A percentile compares a stretch with the other conserved stretches of the same genome.
Evolutionary conservation across 768 basidiomycete genomes (phyloP).

Genomic region (Rhodotorula taiwanensis): DNA sequence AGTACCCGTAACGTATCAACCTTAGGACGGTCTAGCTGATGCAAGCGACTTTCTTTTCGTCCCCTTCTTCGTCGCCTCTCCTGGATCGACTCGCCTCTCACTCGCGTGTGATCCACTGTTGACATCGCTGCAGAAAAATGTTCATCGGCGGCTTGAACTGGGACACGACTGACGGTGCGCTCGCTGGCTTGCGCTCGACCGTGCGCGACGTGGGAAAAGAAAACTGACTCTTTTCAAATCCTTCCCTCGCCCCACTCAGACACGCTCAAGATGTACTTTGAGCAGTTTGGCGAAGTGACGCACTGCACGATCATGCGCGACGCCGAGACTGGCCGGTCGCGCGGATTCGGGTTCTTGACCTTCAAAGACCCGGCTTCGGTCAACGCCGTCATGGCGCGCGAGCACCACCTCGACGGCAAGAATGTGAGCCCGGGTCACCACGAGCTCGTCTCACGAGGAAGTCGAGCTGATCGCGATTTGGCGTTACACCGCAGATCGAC

Average conservation of each 20-base stretch:
- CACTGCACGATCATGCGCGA: conserved; percentile 99
- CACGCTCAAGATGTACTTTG: conserved; percentile 64
- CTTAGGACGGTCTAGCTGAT: conserved; percentile 20
- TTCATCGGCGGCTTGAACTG: conserved; percentile 99
- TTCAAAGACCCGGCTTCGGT: conserved; percentile 89
- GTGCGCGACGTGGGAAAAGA: no score
- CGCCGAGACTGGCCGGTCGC: conserved; percentile 72
- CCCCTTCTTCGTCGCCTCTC: no score
- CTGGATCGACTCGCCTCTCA: no score
- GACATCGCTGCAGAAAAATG: conserved; percentile 68
- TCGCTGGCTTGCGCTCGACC: no score
- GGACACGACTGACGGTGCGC: conserved; percentile 98
- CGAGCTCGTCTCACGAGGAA: no score
- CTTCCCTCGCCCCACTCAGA: conserved; percentile 38
- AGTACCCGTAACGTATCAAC: conserved; percentile 34
- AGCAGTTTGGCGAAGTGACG: conserved; percentile 93
- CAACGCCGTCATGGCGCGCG: conserved; percentile 88
- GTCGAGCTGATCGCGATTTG: no score
- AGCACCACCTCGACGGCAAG: conserved; percentile 93
- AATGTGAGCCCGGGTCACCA: conserved; percentile 60
- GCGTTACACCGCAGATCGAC: conserved; percentile 66
- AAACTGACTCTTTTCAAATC: no score
- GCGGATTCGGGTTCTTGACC: conserved; percentile 96
- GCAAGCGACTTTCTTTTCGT: conserved; percentile 14
- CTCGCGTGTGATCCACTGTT: no score